Conservation (phyloP, 225 moss, liverwort and hornwort species). For the Physcomitrium patens region DNA sequence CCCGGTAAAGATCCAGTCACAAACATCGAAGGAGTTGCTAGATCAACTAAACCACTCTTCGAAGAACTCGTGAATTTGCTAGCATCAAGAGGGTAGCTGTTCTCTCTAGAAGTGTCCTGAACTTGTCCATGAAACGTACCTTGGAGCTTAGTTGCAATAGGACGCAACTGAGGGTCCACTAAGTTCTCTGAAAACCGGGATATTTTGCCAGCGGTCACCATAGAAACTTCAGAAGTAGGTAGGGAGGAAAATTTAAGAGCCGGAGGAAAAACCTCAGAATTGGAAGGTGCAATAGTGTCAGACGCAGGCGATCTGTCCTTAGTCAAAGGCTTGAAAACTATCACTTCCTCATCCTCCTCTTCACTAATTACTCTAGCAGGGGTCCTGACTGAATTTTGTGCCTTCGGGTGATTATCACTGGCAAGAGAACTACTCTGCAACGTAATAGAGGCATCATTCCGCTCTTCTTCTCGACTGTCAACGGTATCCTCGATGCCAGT, state of each 20-base stretch:
- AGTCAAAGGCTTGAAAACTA: constrained; percentile 90
- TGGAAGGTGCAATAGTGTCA: constrained; percentile 19
- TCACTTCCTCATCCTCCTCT: constrained; percentile 98
- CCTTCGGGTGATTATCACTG: constrained; percentile 20
- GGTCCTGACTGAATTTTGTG: constrained; percentile 26
- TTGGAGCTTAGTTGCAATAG: constrained; percentile 43
- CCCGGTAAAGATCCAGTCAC: constrained; percentile 32
- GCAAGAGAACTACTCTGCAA: constrained; percentile 28
- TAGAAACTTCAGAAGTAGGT: constrained; percentile 53
- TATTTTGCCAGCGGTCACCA: constrained; percentile 43
- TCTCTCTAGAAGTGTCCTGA: constrained; percentile 37
- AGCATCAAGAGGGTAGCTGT: constrained; percentile 40
- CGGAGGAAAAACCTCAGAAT: constrained; percentile 30
- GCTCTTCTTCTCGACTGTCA: constrained; percentile 53
- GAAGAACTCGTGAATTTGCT: constrained; percentile 35
- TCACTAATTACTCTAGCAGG: constrained; percentile 34
- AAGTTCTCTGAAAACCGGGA: constrained; percentile 46
- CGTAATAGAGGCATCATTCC: constrained; percentile 32
- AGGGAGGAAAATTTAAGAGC: constrained; percentile 35
- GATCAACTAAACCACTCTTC: constrained; percentile 45
- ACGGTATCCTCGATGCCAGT: constrained; percentile 40
- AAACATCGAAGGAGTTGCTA: constrained; percentile 48
- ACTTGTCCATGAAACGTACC: constrained; percentile 39
- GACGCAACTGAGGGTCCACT: constrained; percentile 35
- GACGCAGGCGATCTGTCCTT: constrained; percentile 48